phyloP scores from a whole-genome alignment of 495 filamentous ascomycete genomes.

The Podospora anserina region DNA sequence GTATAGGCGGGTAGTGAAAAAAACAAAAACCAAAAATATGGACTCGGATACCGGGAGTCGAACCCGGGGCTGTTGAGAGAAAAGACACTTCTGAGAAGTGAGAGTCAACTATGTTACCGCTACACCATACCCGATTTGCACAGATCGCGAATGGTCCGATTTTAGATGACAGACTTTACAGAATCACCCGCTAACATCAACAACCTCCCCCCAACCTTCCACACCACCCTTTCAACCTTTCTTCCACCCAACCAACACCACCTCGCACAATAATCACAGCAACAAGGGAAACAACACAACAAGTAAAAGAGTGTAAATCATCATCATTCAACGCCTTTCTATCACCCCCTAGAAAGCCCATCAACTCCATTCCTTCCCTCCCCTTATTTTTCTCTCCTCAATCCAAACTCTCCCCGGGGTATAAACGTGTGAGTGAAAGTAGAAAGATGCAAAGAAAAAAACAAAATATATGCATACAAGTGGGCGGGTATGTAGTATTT shows the following conservation, averaged over 20 bases:
- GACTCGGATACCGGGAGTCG: background rate
- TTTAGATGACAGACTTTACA: background rate
- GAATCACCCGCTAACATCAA: background rate
- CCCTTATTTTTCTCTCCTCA: background rate
- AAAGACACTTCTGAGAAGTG: background rate
- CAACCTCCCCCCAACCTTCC: too few relatives aligned
- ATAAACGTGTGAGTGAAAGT: background rate
- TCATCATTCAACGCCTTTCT: background rate
- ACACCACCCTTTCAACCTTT: too few relatives aligned
- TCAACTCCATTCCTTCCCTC: background rate
- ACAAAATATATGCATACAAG: background rate
- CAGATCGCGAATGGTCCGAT: background rate
- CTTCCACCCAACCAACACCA: too few relatives aligned
- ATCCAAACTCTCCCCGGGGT: background rate
- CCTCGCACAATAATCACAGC: too few relatives aligned
- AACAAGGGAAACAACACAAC: too few relatives aligned
- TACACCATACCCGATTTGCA: background rate
- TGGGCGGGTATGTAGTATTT: background rate
- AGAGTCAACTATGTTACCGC: background rate
- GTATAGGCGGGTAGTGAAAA: too few relatives aligned
- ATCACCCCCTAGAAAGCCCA: background rate
- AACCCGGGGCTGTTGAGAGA: background rate
- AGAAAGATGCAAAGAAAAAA: background rate
- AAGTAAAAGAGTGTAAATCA: background rate
- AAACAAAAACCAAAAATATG: background rate